Evolutionary conservation across 2,329 filamentous ascomycete species (phyloP), one percentile per base, ranked within the genome.

Genomic region (Ustilaginoidea virens): DNA sequence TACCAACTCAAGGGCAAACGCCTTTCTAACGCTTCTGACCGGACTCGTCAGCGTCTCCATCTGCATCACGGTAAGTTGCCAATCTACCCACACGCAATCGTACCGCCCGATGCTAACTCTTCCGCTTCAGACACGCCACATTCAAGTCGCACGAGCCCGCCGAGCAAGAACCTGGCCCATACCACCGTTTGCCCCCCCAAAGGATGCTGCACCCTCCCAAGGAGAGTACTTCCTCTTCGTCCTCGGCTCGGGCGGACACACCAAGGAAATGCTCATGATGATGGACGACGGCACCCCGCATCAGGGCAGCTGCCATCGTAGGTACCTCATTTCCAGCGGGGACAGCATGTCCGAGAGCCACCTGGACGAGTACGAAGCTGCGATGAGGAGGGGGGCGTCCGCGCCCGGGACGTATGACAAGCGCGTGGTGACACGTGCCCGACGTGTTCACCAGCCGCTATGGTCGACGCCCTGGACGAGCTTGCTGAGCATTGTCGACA

Each of bases 181-280:
- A 6, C 21, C 15, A 7, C 16, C 28, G 6, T 17, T 15, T 11
- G 16, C 5, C 10, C 12, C 22, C 16, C 17, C 12, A 20, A 19
- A 23, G 12, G n/a, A 7, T 12, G 11, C 20, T 20, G n/a, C 7
- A 7, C 4, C 6, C 16, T n/a, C 24, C 7, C 11, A 22, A 10
- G 16, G 24, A 4, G 54, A 55, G 16, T 68, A 86, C 50, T 60
- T 85, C 30, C 61, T 92, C 18, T 69, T 92, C 37, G 75, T 96
- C 16, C 76, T 96, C 15, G 90, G 90, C 29, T 92, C 81, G 3
- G 90, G 90, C 18, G 90, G 90, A 1, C 90, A 98, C 55, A 94
- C 90, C 1, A 76, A 83, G 27, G 90, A 98, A 54, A 92, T 98
- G 80, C 64, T 93, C 37, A 74, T 78, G 45, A 80, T 94, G 60